These are phyloP conservation scores for Conticribra guillardii DNA, from an alignment of 108 stramenopile genomes.

Conservation along the genomic window DNA sequence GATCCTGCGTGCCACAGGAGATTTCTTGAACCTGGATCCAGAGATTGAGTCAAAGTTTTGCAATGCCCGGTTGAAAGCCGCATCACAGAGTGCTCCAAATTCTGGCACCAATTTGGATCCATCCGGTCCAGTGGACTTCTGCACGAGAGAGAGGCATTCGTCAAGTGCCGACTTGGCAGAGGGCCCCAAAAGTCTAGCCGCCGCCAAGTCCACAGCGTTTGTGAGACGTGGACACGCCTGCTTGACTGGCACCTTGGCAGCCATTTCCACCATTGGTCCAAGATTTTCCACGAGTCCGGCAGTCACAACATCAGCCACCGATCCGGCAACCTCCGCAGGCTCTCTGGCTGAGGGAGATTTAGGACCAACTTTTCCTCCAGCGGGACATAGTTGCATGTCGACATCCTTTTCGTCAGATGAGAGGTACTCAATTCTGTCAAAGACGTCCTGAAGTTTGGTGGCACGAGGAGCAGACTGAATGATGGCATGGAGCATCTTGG, in stretches of 20 bases:
- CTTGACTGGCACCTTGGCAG: slow-evolving; percentile 48
- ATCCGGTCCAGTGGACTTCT: slow-evolving; percentile 26
- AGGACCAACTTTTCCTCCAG: slow-evolving; percentile 42
- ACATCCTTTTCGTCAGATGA: slow-evolving; percentile 51
- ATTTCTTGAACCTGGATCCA: slow-evolving; percentile 34
- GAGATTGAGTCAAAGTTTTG: slow-evolving; percentile 51
- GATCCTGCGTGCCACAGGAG: slow-evolving; percentile 63
- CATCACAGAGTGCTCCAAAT: slow-evolving; percentile 78
- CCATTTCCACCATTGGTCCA: slow-evolving; percentile 45
- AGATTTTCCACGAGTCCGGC: slow-evolving; percentile 48
- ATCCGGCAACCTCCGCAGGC: slow-evolving; percentile 42
- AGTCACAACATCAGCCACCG: slow-evolving; percentile 48
- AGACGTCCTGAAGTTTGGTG: slow-evolving; percentile 63
- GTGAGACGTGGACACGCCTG: slow-evolving; percentile 37
- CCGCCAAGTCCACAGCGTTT: slow-evolving; percentile 68
- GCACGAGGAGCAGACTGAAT: slow-evolving; percentile 55
- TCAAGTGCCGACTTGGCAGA: slow-evolving; percentile 53
- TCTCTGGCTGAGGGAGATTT: slow-evolving; percentile 39
- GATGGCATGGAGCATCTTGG: slow-evolving; percentile 59
- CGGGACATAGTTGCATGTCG: slow-evolving; percentile 49
- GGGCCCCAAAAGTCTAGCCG: slow-evolving; percentile 64
- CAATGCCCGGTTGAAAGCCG: slow-evolving; percentile 65
- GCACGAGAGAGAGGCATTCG: slow-evolving; percentile 45
- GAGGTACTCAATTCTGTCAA: slow-evolving; percentile 72
- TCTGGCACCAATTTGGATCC: slow-evolving; percentile 57